Evolutionary conservation across 306 rosid species (phyloP).

Genomic region (Styphnolobium japonicum): DNA sequence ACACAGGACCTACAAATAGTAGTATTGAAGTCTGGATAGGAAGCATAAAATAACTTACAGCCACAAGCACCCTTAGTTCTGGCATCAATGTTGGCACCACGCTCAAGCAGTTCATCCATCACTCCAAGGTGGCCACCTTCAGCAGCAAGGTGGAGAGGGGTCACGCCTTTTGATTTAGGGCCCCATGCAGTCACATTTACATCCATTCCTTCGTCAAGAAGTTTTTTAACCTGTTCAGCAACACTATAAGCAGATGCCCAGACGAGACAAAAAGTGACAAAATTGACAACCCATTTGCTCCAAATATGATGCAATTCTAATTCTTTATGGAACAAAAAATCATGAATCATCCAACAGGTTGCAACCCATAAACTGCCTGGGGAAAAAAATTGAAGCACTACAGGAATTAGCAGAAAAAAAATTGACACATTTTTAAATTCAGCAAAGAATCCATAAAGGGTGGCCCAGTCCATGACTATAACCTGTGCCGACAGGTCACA

Average conservation of each 20-base stretch:
- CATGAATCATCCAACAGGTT: background rate
- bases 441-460: background rate
- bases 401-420: background rate
- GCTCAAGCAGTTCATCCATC: slow-evolving; percentile 95
- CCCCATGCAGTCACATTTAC: slow-evolving; percentile 87
- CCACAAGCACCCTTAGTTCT: slow-evolving; percentile 95
- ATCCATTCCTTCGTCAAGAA: slow-evolving; percentile 84
- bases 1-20: background rate
- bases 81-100: slow-evolving; percentile 95
- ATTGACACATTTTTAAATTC: background rate
- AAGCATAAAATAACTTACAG: slow-evolving; percentile 50
- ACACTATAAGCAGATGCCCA: slow-evolving; percentile 16
- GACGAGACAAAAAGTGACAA: background rate
- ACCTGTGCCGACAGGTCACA: background rate
- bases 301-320: background rate
- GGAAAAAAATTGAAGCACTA: background rate
- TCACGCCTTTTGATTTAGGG: slow-evolving; percentile 85
- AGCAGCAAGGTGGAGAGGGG: slow-evolving; percentile 97
- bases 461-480: background rate
- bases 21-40: background rate
- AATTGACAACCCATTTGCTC: background rate
- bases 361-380: background rate
- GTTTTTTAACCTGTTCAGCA: slow-evolving; percentile 67
- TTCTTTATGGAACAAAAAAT: background rate
- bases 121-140: slow-evolving; percentile 92